phyloP scores from a whole-genome alignment of 768 basidiomycete genomes.

The Hortiboletus campestris region DNA sequence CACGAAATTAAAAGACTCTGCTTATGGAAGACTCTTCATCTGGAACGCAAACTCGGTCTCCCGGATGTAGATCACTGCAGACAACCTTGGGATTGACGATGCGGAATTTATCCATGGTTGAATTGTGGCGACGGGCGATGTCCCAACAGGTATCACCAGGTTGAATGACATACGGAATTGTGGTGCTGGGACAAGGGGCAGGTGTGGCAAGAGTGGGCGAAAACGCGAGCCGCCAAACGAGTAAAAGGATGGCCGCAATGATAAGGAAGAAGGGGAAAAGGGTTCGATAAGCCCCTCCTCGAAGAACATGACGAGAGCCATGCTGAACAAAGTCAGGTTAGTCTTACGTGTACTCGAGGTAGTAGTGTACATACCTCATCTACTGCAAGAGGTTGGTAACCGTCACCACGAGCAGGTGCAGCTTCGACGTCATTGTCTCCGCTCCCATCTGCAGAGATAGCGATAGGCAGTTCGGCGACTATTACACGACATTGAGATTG shows the following conservation, averaged over 20 bases:
- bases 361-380: conserved; percentile 42
- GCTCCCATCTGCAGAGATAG: conserved; percentile 27
- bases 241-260: conserved; percentile 58
- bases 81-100: conserved; percentile 51
- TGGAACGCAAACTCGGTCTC: conserved; percentile 60
- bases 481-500: neutral
- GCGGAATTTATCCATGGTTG: conserved; percentile 49
- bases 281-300: conserved; percentile 51
- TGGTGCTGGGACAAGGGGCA: conserved; percentile 35
- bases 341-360: neutral
- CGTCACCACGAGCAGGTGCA: conserved; percentile 51
- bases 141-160: conserved; percentile 70
- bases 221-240: conserved; percentile 61
- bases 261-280: conserved; percentile 74
- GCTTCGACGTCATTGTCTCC: conserved; percentile 53
- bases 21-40: conserved; percentile 36
- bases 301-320: conserved; percentile 31
- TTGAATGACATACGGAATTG: conserved; percentile 45
- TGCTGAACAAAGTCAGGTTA: conserved; percentile 26
- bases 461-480: conserved; percentile 33
- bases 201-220: conserved; percentile 28
- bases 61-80: conserved; percentile 60
- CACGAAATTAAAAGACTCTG: conserved; percentile 21
- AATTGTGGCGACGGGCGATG: conserved; percentile 48
- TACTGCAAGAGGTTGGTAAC: conserved; percentile 52